Percentiles rank a stretch among this genome's conserved stretches.
Evolutionary conservation across 2,329 filamentous ascomycete species (phyloP).

Genomic region (Phialophora chinensis): DNA sequence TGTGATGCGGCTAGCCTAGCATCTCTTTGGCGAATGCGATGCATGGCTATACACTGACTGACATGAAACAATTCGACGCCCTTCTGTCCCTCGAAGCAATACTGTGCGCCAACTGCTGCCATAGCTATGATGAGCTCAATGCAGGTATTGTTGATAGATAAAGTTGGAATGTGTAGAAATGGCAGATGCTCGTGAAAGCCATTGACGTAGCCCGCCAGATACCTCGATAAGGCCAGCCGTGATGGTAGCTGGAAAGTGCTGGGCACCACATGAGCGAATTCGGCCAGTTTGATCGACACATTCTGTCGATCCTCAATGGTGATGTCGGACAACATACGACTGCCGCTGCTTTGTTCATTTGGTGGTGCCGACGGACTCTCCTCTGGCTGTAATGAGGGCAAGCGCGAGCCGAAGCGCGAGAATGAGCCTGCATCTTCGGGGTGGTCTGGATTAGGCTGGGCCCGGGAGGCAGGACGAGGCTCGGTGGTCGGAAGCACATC

Average conservation of each 20-base stretch:
- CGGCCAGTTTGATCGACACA: slow-evolving; percentile 34
- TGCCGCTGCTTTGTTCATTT: slow-evolving; percentile 27
- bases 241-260: slow-evolving; percentile 38
- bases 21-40: slow-evolving; percentile 36
- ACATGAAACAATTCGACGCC: slow-evolving; percentile 37
- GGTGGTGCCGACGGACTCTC: slow-evolving; percentile 38
- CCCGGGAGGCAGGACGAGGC: slow-evolving; percentile 17
- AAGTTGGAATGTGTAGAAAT: slow-evolving; percentile 37
- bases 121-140: slow-evolving; percentile 40
- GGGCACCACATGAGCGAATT: slow-evolving; percentile 35
- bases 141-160: slow-evolving; percentile 33
- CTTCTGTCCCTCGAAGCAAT: slow-evolving; percentile 39
- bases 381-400: slow-evolving; percentile 49
- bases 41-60: slow-evolving; percentile 38
- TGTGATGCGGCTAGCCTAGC: slow-evolving; percentile 30
- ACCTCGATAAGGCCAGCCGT: slow-evolving; percentile 39
- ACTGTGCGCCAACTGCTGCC: slow-evolving; percentile 39
- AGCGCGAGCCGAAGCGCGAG: slow-evolving; percentile 48
- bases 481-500: slow-evolving; percentile 36
- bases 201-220: slow-evolving; percentile 40
- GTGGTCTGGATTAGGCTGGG: slow-evolving; percentile 39
- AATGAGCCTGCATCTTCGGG: slow-evolving; percentile 44
- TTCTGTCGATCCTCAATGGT: slow-evolving; percentile 45
- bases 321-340: slow-evolving; percentile 44
- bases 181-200: slow-evolving; percentile 41